These are phyloP conservation scores for Euphorbia pulcherrima DNA, from an alignment of 345 rosid species.

Conservation along the genomic window DNA sequence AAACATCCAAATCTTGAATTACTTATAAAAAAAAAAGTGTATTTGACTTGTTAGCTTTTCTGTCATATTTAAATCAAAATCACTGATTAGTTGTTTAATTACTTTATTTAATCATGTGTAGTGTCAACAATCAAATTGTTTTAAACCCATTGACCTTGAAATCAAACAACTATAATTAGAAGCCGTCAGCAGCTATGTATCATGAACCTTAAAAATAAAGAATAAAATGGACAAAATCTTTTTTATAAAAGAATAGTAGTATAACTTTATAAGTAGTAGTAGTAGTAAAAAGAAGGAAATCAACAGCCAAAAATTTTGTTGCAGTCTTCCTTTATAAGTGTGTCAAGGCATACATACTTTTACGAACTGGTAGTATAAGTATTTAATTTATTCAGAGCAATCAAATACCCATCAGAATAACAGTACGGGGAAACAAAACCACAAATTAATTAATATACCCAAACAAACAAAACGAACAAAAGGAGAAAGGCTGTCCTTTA, in stretches of 20 bases:
- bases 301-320: background rate
- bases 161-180: slow-evolving; percentile 4
- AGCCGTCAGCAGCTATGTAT: slow-evolving; percentile 10
- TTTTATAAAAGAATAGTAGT: too few species aligned
- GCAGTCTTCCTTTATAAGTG: background rate
- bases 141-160: background rate
- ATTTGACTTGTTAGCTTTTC: background rate
- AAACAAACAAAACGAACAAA: background rate
- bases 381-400: background rate
- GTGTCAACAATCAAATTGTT: background rate
- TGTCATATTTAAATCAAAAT: too few species aligned
- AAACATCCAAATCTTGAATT: too few species aligned
- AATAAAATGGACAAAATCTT: background rate
- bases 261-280: too few species aligned
- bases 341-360: background rate
- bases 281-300: too few species aligned
- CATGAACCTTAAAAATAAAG: background rate
- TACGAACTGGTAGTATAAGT: background rate
- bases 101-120: background rate
- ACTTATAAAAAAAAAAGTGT: too few species aligned
- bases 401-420: background rate
- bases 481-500: slow-evolving; percentile 8
- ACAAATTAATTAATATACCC: background rate
- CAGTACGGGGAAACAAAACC: background rate
- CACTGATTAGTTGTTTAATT: slow-evolving; percentile 7